Evolutionary conservation across 257 asterid species (phyloP).

Genomic region (Solanum etuberosum): DNA sequence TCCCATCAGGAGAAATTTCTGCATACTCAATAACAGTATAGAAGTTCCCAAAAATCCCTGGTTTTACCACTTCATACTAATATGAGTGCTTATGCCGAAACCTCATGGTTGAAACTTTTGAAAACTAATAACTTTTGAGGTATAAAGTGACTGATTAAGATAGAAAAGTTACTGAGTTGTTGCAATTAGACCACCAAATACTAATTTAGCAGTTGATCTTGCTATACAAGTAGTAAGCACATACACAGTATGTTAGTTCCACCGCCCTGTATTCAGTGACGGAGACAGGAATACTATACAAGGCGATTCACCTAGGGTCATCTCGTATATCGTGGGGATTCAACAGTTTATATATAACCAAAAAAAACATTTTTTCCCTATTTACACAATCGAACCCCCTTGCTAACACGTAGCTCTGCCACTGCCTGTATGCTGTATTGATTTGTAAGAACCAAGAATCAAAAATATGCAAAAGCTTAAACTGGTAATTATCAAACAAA

Average conservation of each 20-base stretch:
- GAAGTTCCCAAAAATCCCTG: neutral
- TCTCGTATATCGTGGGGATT: neutral
- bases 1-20: neutral
- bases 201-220: neutral
- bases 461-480: neutral
- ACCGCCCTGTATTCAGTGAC: neutral
- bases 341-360: neutral
- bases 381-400: neutral
- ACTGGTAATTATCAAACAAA: neutral
- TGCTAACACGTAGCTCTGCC: neutral
- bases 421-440: neutral
- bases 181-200: neutral
- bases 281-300: neutral
- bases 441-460: neutral
- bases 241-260: neutral
- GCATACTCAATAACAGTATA: neutral
- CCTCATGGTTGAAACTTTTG: neutral
- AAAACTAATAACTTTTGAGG: neutral
- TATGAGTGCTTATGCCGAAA: neutral
- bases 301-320: neutral
- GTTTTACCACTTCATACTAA: neutral
- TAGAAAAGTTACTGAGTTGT: neutral
- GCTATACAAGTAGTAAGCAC: neutral
- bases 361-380: neutral
- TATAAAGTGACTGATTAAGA: neutral